Percentiles rank a stretch among this genome's conserved stretches.
phyloP scores from a whole-genome alignment of 2,329 filamentous ascomycete genomes.

The Pyricularia pennisetigena region DNA sequence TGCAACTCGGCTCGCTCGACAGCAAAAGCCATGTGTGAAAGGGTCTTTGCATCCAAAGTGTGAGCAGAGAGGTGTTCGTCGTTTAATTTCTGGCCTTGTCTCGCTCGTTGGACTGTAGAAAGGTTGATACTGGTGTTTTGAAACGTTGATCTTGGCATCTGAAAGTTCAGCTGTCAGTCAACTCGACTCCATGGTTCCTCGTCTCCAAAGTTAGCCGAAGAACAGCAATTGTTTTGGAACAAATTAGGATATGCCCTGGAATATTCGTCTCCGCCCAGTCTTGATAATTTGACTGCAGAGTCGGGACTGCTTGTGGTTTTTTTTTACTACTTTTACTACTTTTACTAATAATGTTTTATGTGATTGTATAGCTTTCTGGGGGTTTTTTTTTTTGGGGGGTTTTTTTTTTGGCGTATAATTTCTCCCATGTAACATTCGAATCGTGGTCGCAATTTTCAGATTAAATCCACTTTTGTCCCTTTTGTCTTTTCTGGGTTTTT shows the following conservation, averaged over 20 bases:
- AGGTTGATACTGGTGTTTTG: background rate
- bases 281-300: background rate
- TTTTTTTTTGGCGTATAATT: background rate
- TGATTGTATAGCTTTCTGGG: background rate
- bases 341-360: background rate
- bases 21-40: too few relatives aligned
- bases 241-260: background rate
- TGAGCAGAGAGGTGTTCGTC: too few relatives aligned
- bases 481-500: background rate
- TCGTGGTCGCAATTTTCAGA: background rate
- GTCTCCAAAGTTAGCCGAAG: background rate
- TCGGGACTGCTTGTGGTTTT: too few relatives aligned
- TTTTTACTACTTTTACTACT: too few relatives aligned
- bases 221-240: background rate
- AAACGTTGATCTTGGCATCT: background rate
- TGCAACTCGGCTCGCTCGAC: too few relatives aligned
- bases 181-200: background rate
- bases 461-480: background rate
- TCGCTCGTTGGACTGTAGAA: too few relatives aligned
- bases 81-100: too few relatives aligned
- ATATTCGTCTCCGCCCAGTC: background rate
- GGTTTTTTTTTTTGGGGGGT: too few relatives aligned
- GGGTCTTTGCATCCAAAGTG: too few relatives aligned
- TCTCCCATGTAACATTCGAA: background rate
- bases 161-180: background rate